Evolutionary conservation across 2,329 filamentous ascomycete species (phyloP), one percentile per base, ranked within the genome.

Genomic region (Ophiocordyceps australis): DNA sequence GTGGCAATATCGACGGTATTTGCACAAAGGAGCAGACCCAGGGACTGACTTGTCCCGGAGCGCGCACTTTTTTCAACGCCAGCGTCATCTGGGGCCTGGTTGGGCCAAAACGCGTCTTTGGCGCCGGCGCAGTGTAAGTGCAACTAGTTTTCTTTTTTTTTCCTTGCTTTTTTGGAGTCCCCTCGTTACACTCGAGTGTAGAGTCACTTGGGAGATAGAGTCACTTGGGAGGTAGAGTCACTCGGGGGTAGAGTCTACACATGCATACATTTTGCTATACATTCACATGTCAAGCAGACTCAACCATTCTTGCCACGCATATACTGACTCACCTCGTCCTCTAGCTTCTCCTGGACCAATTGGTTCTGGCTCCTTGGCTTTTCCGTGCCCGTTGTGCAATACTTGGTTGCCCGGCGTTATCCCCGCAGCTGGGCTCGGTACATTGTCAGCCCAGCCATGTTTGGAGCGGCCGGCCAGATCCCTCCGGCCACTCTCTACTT

Each of bases 21-120:
- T 74, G 69, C 46, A 54, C 50, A 2, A 28, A 38, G 1, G 20
- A 52, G 1, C 62, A 69, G 34, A 21, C 39, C 2, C 56, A 60
- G 35, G 56, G 60, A 26, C 62, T 68, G 35, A 64, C 50, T 14
- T 73, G 66, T 37, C 67, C 68, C 5, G 54, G 56, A 18, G 61
- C 61, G 9, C 57, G 57, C 14, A 64, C 68, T 0, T 73, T 71
- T 40, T 73, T 65, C 48, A 68, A 64, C 14, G 61, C 60, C 14
- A 65, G 62, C n/a, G 54, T 70, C 4, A 59, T 70, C 27, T 70
- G 67, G 68, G 69, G 69, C 30, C 53, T 67, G 9, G 66, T 74
- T 27, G 69, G 48, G 1, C 48, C 47, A 3, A 38, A 30, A 26
- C 35, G 38, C 20, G 44, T 50, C 26, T 49, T 49, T 28, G 45